These are phyloP conservation scores for Schrenkiella parvula DNA, from an alignment of 345 rosid species.

Conservation along the genomic window DNA sequence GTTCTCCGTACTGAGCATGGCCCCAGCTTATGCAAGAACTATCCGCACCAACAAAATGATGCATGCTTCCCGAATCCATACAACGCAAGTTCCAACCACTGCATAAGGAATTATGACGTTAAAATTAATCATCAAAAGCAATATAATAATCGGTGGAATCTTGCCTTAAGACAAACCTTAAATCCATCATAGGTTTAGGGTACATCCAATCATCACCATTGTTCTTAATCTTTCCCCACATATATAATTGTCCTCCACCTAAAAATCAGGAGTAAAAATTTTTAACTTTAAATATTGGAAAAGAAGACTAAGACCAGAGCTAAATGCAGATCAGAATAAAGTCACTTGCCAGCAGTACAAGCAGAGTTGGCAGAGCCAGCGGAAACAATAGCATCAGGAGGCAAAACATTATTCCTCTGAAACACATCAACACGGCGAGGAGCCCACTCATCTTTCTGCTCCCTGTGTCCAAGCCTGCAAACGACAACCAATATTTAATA, in stretches of 20 bases:
- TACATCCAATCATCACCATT: conserved; percentile 99
- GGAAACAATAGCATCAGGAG: conserved; percentile 72
- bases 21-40: conserved; percentile 99
- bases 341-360: conserved; percentile 85
- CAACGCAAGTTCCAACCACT: conserved; percentile 98
- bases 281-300: neutral
- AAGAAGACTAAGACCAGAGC: neutral
- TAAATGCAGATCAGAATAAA: neutral
- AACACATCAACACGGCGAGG: conserved; percentile 92
- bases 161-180: conserved; percentile 55
- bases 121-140: neutral
- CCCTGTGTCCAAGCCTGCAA: conserved; percentile 92
- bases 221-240: conserved; percentile 98
- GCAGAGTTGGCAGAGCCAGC: conserved; percentile 83
- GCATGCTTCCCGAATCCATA: conserved; percentile 98
- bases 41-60: conserved; percentile 97
- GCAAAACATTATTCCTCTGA: conserved; percentile 67
- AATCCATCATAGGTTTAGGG: conserved; percentile 97
- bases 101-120: neutral
- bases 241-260: conserved; percentile 98
- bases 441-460: conserved; percentile 96
- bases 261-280: neutral
- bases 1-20: conserved; percentile 86
- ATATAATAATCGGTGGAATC: neutral
- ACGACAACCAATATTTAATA: conserved; percentile 22